Evolutionary conservation across 805 yeast species (phyloP).

Genomic region (Kazachstania bromeliacearum): DNA sequence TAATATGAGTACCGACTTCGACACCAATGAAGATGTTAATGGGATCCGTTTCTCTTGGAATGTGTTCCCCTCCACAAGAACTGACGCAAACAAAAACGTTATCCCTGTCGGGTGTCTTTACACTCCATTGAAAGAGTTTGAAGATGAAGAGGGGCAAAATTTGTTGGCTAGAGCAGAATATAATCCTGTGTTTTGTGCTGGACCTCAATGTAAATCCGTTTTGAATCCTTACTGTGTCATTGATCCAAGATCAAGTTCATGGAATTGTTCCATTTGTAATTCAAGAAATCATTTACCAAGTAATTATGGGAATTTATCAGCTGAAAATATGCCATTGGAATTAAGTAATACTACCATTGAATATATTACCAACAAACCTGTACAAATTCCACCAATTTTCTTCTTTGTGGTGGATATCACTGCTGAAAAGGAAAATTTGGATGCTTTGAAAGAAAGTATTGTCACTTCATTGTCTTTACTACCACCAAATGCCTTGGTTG

Average conservation of each 20-base stretch:
- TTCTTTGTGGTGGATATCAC: slow-evolving; percentile 81
- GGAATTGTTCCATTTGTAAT: slow-evolving; percentile 83
- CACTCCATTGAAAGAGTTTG: slow-evolving; percentile 82
- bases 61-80: slow-evolving; percentile 78
- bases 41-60: slow-evolving; percentile 76
- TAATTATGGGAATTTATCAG: slow-evolving; percentile 68
- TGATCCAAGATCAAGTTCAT: slow-evolving; percentile 62
- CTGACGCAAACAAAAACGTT: slow-evolving; percentile 83
- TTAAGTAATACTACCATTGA: slow-evolving; percentile 71
- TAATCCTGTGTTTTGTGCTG: slow-evolving; percentile 76
- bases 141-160: slow-evolving; percentile 31
- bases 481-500: slow-evolving; percentile 85
- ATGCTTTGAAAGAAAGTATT: slow-evolving; percentile 73
- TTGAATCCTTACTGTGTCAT: slow-evolving; percentile 81
- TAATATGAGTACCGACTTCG: no score
- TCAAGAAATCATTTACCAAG: slow-evolving; percentile 72
- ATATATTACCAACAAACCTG: slow-evolving; percentile 74
- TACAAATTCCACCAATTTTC: slow-evolving; percentile 76
- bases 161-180: slow-evolving; percentile 62
- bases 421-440: slow-evolving; percentile 79
- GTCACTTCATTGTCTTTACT: slow-evolving; percentile 64
- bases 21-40: slow-evolving; percentile 57
- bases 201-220: slow-evolving; percentile 69
- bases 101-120: slow-evolving; percentile 91
- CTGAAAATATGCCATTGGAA: slow-evolving; percentile 74